Evolutionary conservation across 176 grass and related monocot genomes (phyloP), one percentile per base, ranked within the genome.

Genomic region (Carex pumila): DNA sequence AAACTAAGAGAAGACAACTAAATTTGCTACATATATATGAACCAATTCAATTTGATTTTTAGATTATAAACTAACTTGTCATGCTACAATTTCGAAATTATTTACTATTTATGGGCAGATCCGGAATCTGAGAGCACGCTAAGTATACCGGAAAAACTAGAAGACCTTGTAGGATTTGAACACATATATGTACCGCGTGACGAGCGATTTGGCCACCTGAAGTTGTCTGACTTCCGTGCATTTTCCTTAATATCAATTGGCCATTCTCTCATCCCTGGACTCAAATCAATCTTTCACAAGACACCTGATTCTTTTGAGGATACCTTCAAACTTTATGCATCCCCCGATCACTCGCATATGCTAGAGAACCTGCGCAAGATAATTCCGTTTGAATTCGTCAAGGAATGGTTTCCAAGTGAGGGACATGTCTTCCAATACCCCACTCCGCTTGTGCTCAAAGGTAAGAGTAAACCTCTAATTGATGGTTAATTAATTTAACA

Each of bases 151-250:
- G 19, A 88, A 1, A 77, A 31, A 36, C 25, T 90, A n/a, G 47
- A 90, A 0, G 37, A 39, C 37, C 37, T 39, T 39, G 5, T 39
- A 39, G 37, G 37, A 39, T 39, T 39, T 39, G 37, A 5, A 39
- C 37, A 39, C 54, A 97, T 97, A 55, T 98, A 95, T 2, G 84
- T 92, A 7, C 93, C 96, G 1, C 88, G 89, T 0, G 96, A 98
- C 1, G 93, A 98, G 85, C 79, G 91, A 0, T 93, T 98, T 68
- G 88, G 91, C 6, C 96, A 95, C 67, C 83, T 98, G 22, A 98
- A 98, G 86, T 37, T 92, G 85, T 87, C 93, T 3, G 93, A 98
- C 31, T 95, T 93, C 85, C 60, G 92, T 34, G 91, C 77, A 3
- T 95, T 88, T 83, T 61, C 91, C 19, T 34, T 98, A 36, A 98